Evolutionary conservation across 768 basidiomycete genomes (phyloP), one percentile per base, ranked within the genome.

Genomic region (Tricholoma hemisulphureum): DNA sequence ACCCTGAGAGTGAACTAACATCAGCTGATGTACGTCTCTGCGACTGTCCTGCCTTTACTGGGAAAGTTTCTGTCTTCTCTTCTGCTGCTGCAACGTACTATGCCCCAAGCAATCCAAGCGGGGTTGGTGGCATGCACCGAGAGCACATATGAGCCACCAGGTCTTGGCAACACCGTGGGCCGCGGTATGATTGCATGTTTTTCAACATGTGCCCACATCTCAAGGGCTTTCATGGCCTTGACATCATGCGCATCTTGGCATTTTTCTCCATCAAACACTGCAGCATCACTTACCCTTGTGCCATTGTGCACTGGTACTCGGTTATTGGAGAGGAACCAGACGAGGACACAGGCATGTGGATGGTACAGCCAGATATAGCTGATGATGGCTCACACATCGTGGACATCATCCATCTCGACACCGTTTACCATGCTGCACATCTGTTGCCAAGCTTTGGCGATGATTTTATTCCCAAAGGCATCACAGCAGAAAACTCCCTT

Each of bases 91-190:
- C 62, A 7, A 56, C 55, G 6, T 66, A 58, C 58, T 58, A 63
- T 57, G 60, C 65, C 0, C 64, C 64, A 57, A 59, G 28, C 35
- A 56, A 13, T 56, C 57, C 23, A 65, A 63, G 68, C 58, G 43
- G 21, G 57, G 55, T 2, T n/a, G n/a, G n/a, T n/a, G n/a, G n/a
- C n/a, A n/a, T n/a, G n/a, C n/a, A n/a, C n/a, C n/a, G n/a, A n/a
- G 62, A 69, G 50, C 55, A 57, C n/a, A 67, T 67, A 21, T 55
- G 55, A 16, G 49, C 63, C 21, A 61, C 54, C 18, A 64, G 65
- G n/a, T 57, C 56, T 9, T 69, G 67, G 65, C 43, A 56, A 18
- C 21, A 39, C n/a, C 45, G 55, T 18, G 16, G 11, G 13, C 6
- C 41, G 5, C 41, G 13, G 23, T 45, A 45, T 14, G 41, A 45